Conservation (phyloP, 2,329 filamentous ascomycete species). For the Bretziella fagacearum region DNA sequence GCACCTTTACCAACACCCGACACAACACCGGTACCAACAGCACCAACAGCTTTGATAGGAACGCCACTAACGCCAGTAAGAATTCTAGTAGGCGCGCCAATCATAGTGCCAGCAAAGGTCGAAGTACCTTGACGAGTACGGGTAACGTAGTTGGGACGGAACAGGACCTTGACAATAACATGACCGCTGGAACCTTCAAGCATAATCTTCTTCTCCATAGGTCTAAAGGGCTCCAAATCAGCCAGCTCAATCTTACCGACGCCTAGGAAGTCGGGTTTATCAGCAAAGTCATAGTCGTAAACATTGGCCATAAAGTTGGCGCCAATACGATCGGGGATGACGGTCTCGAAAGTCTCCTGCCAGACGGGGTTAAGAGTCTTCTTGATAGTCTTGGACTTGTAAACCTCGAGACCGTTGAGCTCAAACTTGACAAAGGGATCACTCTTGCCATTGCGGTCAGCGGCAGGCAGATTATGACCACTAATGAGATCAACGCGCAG, state of each 20-base stretch:
- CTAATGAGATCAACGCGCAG: constrained; percentile 88
- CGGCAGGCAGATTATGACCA: constrained; percentile 71
- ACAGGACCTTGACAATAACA: constrained; percentile 68
- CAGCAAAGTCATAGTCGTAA: constrained; percentile 93
- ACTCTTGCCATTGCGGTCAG: constrained; percentile 90
- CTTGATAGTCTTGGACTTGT: constrained; percentile 92
- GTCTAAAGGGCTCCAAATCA: constrained; percentile 67
- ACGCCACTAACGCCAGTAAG: constrained; percentile 66
- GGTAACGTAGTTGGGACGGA: constrained; percentile 83
- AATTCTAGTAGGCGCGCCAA: constrained; percentile 66
- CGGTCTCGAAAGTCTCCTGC: constrained; percentile 89
- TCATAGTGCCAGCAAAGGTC: constrained; percentile 84
- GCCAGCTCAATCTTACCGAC: constrained; percentile 58
- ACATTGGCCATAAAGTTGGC: constrained; percentile 71
- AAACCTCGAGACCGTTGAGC: constrained; percentile 72
- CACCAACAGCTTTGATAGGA: constrained; percentile 76
- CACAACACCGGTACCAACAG: constrained; percentile 45
- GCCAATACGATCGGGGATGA: constrained; percentile 66
- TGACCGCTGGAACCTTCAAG: constrained; percentile 82
- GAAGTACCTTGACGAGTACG: constrained; percentile 77
- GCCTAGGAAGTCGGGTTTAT: constrained; percentile 85
- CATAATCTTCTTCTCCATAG: constrained; percentile 54
- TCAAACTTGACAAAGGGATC: constrained; percentile 95
- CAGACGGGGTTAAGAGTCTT: constrained; percentile 89
- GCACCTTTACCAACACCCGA: constrained; percentile 61